Base-by-base conservation (phyloP, 768 basidiomycete species). In the Termitomyces sp. region DNA sequence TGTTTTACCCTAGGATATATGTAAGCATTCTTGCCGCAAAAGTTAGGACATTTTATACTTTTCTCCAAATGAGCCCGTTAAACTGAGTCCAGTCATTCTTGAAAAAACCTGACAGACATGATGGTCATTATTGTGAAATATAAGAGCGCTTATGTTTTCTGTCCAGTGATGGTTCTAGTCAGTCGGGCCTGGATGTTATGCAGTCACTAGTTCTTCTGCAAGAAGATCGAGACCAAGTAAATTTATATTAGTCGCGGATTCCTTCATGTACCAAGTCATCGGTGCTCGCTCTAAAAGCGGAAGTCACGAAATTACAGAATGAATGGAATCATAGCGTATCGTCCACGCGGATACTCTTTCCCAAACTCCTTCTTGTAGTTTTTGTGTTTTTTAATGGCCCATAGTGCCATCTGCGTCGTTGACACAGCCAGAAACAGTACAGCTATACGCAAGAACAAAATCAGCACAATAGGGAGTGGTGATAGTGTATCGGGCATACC, bases 341-440 rank as follows among this genome's bases (percentile, higher is more conserved):
- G 78, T 23, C 73, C 75, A 64, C 75, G 81, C 47, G 85, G 95
- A 68, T 93, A 96, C 59, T 88, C 83, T 64, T 84, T 87, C 36
- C 94, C 94, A 65, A 98, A 97, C 71, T 99, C 96, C 69, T 88
- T 94, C 79, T 86, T 91, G 77, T 98, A 98, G 55, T 80, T 81
- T 56, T 73, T 76, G 66, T 98, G 95, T 77, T 97, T 98, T 79
- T 95, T 93, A 43, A 82, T 67, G 14, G 95, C 95, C 97, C 97
- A 99, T 7, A 81, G 63, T 13, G 78, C 75, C 94, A 98, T 98
- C 65, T 86, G 86, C 36, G 62, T 81, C 0, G 77, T 75, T 1
- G 82, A 79, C 44, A 91, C 79, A 10, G 74, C 77, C 48, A 84
- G 71, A 74, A 96, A 98, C 23, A 88, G 60, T 61, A 72, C 81